Percentiles rank a stretch among this genome's conserved stretches.
Evolutionary conservation across 2,329 filamentous ascomycete genomes (phyloP).

Genomic region (Aspergillus ibericus): DNA sequence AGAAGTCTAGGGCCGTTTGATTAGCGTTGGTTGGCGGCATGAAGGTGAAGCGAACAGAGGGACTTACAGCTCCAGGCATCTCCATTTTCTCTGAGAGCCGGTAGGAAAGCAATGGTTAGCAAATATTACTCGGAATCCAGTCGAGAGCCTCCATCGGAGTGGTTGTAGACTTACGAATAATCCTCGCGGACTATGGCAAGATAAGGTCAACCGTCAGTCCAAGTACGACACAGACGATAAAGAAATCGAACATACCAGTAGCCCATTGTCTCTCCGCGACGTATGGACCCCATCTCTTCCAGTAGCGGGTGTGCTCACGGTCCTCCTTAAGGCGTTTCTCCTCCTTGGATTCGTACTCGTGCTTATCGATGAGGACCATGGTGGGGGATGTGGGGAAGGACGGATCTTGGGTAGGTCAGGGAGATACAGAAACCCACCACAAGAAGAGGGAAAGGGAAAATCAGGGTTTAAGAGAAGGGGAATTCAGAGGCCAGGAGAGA

Average conservation of each 20-base stretch:
- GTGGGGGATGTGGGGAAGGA: not conserved
- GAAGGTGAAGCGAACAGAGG: not conserved
- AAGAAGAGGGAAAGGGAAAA: not conserved
- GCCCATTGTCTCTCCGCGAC: conserved; percentile 95
- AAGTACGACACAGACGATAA: not conserved
- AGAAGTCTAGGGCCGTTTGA: conserved; percentile 66
- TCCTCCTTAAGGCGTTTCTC: conserved; percentile 89
- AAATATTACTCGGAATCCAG: not conserved
- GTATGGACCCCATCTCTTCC: conserved; percentile 98
- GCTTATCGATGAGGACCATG: conserved; percentile 89
- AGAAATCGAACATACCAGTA: conserved; percentile 61
- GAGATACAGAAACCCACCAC: not conserved
- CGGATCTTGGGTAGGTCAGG: not conserved
- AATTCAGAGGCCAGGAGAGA: not conserved
- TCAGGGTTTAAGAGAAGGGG: not conserved
- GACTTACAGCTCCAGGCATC: conserved; percentile 93
- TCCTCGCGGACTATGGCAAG: conserved; percentile 73
- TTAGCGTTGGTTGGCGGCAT: conserved; percentile 12
- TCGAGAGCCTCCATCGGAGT: not conserved
- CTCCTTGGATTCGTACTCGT: conserved; percentile 85
- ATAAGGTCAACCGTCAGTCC: conserved; percentile 27
- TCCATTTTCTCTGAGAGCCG: conserved; percentile 64
- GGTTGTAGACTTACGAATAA: conserved; percentile 63
- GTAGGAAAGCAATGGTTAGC: not conserved
- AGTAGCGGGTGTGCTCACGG: conserved; percentile 79